Conservation (phyloP, 1,284 basidiomycete genomes). For the Malassezia nana region DNA sequence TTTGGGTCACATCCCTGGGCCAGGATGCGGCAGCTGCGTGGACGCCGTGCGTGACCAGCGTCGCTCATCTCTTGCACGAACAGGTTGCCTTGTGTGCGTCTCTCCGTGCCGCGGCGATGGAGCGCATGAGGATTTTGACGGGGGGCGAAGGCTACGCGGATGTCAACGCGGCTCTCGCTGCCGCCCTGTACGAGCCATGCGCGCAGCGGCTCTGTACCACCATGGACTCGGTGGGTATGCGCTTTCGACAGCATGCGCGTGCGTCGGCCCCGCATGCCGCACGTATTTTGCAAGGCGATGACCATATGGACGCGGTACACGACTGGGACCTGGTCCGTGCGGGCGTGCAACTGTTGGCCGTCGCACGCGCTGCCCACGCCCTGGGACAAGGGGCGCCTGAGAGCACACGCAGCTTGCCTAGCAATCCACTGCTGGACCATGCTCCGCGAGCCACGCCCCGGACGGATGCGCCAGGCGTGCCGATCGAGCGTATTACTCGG, state of each 20-base stretch:
- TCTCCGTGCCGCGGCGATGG: not conserved
- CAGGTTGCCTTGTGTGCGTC: not conserved
- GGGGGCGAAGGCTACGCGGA: not conserved
- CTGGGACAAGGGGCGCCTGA: not conserved
- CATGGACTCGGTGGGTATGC: conserved; percentile 3
- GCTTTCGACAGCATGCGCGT: conserved; percentile 3
- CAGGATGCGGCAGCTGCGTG: conserved; percentile 1
- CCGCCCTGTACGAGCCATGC: not conserved
- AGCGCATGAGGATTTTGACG: conserved; percentile 1
- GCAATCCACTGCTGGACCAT: not conserved
- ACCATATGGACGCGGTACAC: conserved; percentile 9
- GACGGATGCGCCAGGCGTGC: not conserved
- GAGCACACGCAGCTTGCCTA: not conserved
- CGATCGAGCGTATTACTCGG: not conserved
- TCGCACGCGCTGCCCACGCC: not conserved
- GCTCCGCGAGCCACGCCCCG: not conserved
- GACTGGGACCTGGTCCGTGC: conserved; percentile 18
- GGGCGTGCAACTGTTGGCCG: conserved; percentile 1
- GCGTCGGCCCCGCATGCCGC: not conserved
- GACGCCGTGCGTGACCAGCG: not conserved
- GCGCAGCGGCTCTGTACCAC: not conserved
- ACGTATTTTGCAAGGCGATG: not conserved
- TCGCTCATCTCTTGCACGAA: not conserved
- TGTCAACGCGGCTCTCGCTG: not conserved
- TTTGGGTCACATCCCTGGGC: conserved; percentile 1